A percentile compares a stretch with the other conserved stretches of the same genome.
Conservation (phyloP, 2,329 filamentous ascomycete species). For the Phyllosticta paracitricarpa region DNA sequence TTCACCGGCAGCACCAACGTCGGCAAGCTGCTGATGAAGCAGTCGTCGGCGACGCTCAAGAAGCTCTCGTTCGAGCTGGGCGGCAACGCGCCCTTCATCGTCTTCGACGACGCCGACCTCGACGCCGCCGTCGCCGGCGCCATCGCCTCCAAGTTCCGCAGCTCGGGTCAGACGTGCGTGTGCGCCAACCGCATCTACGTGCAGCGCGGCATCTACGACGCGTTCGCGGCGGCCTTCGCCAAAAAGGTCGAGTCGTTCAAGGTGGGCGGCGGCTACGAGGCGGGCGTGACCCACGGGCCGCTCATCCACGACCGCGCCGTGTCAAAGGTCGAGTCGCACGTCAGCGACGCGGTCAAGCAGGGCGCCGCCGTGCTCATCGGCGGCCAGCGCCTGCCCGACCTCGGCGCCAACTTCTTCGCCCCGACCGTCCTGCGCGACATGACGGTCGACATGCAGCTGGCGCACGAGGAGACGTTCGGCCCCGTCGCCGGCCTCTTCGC, state of each 20-base stretch:
- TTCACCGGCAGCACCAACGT: constrained; percentile 73
- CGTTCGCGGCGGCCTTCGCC: constrained; percentile 58
- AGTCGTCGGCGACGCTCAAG: constrained; percentile 75
- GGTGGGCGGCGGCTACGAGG: constrained; percentile 63
- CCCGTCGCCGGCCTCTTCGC: constrained; percentile 84
- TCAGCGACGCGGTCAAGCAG: constrained; percentile 67
- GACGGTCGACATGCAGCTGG: constrained; percentile 74
- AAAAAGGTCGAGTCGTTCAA: constrained; percentile 65
- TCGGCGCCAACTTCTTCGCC: constrained; percentile 80
- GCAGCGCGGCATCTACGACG: constrained; percentile 67
- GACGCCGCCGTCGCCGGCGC: constrained; percentile 76
- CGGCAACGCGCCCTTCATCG: constrained; percentile 91
- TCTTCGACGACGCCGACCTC: constrained; percentile 90
- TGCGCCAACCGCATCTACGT: constrained; percentile 68
- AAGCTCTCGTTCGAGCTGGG: constrained; percentile 84
- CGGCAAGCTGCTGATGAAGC: constrained; percentile 76
- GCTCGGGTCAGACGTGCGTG: constrained; percentile 91
- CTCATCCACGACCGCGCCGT: constrained; percentile 78
- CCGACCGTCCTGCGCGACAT: constrained; percentile 84
- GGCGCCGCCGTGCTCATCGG: constrained; percentile 67
- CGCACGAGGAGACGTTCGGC: constrained; percentile 87
- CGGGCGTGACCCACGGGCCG: constrained; percentile 66
- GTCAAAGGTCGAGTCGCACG: constrained; percentile 68
- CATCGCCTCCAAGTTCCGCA: constrained; percentile 82
- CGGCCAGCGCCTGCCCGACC: constrained; percentile 57